Base-by-base conservation (phyloP, 805 yeast species). In the Schizosaccharomyces cryophilus region DNA sequence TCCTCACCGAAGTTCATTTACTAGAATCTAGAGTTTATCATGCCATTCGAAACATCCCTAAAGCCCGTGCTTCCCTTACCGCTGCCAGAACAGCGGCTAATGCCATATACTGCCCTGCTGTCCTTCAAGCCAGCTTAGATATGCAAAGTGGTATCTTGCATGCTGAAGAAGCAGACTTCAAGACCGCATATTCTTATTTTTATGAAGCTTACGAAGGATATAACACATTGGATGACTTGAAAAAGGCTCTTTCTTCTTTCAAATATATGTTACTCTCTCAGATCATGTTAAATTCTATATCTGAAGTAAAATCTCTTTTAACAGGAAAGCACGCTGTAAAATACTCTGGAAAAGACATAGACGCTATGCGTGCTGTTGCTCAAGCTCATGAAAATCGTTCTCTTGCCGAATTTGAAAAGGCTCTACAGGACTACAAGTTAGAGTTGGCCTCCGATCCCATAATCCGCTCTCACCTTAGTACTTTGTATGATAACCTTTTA, bases 81-180 rank as follows among this genome's bases (percentile, higher is more conserved):
- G 83, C 95, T 58, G 96, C 98, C 1, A 80, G 97, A 72, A 93
- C 98, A 0, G 84, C 95, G 2, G 98, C 98, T n/a, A 94, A 93
- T 71, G 80, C 96, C 26, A 87, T 93, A 61, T 94, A 89, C 74
- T 86, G 95, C 51, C 95, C 97, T 9, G 85, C 96, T n/a, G 75
- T 82, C 60, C 78, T 84, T 66, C 95, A 93, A 73, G 97, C 97
- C 1, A 95, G 88, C 69, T 78, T 93, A 61, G 99, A 93, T 70
- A 80, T 87, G 73, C 88, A 90, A 83, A 83, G 94, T 69, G 98
- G 99, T 66, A 82, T 90, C 62, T 78, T 93, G 64, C 94, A 90
- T 73, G 95, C 96, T 47, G 96, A 93, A 72, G 97, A 93, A 67
- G 86, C 86, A 71, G 99, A 93, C 72, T 94, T 86, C 74, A 85